A percentile compares a stretch with the other conserved stretches of the same genome.
phyloP scores from a whole-genome alignment of 495 filamentous ascomycete species.

The Talaromyces nanjingensis region DNA sequence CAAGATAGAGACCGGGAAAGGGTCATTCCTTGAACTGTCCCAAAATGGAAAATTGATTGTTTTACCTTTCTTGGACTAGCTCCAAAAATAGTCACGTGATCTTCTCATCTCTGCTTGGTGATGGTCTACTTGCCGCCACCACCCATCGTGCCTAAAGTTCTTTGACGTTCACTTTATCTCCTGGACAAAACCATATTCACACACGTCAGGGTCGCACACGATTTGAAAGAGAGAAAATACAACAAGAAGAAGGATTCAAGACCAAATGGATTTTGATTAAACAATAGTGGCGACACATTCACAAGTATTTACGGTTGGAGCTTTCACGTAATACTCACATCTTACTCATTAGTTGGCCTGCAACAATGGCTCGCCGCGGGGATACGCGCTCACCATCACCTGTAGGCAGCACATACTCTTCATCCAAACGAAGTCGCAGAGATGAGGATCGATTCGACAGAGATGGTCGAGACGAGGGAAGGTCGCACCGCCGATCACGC shows the following conservation, averaged over 20 bases:
- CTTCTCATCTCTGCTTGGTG: not conserved
- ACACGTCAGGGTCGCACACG: not conserved
- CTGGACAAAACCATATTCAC: not conserved
- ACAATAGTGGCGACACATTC: not conserved
- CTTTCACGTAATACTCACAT: slow-evolving; percentile 57
- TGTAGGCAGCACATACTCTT: slow-evolving; percentile 80
- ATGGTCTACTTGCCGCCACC: slow-evolving; percentile 1
- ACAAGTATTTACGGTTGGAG: slow-evolving; percentile 8
- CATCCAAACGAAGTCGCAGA: slow-evolving; percentile 63
- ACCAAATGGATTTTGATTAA: slow-evolving; percentile 7
- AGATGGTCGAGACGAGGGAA: slow-evolving; percentile 55
- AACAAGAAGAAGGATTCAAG: not conserved
- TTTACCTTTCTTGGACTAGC: not conserved
- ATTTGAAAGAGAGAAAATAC: not conserved
- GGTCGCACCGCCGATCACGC: slow-evolving; percentile 58
- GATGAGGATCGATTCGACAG: slow-evolving; percentile 70
- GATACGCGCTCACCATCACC: slow-evolving; percentile 94
- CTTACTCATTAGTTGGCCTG: slow-evolving; percentile 44
- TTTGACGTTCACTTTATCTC: not conserved
- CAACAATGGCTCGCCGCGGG: slow-evolving; percentile 83
- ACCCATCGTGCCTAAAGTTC: not conserved
- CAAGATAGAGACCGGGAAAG: not conserved
- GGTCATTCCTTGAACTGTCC: not conserved
- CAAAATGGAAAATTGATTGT: not conserved
- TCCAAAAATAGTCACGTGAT: not conserved